phyloP scores from a whole-genome alignment of 768 basidiomycete species.

The Xerocomellus amylosporus region DNA sequence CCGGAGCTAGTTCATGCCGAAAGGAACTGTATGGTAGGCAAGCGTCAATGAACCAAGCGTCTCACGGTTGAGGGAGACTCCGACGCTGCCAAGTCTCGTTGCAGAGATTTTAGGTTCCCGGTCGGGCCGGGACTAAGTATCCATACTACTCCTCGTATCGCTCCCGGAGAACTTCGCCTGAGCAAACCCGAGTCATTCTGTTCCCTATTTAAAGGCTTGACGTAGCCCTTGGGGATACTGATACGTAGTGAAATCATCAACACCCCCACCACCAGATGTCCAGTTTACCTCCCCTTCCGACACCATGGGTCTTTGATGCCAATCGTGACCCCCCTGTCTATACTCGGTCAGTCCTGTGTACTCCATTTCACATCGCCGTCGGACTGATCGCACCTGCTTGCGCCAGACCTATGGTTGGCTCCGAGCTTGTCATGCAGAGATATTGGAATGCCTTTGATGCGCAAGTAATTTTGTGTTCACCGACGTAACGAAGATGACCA shows the following conservation, averaged over 20 bases:
- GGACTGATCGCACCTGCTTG: not conserved
- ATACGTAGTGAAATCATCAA: not conserved
- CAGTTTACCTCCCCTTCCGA: not conserved
- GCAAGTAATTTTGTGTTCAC: conserved; percentile 1
- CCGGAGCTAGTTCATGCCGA: not conserved
- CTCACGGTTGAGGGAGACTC: too few species aligned
- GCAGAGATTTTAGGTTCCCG: too few species aligned
- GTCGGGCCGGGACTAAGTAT: too few species aligned
- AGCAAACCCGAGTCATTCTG: too few species aligned
- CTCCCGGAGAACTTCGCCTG: too few species aligned
- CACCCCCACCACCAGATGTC: not conserved
- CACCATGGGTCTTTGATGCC: conserved; percentile 9
- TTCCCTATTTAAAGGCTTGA: too few species aligned
- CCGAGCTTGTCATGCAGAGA: conserved; percentile 14
- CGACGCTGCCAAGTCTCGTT: too few species aligned
- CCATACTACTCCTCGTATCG: too few species aligned
- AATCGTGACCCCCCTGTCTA: conserved; percentile 10
- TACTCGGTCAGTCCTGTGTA: conserved; percentile 12
- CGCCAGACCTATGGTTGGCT: conserved; percentile 13
- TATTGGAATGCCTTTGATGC: conserved; percentile 10
- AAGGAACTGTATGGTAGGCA: not conserved
- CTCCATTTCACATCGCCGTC: not conserved
- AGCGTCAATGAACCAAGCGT: not conserved
- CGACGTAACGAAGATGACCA: not conserved
- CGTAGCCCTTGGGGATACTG: too few species aligned